These are phyloP conservation scores for Camptophora hylomeconis DNA, from an alignment of 2,329 filamentous ascomycete genomes.

Conservation along the genomic window DNA sequence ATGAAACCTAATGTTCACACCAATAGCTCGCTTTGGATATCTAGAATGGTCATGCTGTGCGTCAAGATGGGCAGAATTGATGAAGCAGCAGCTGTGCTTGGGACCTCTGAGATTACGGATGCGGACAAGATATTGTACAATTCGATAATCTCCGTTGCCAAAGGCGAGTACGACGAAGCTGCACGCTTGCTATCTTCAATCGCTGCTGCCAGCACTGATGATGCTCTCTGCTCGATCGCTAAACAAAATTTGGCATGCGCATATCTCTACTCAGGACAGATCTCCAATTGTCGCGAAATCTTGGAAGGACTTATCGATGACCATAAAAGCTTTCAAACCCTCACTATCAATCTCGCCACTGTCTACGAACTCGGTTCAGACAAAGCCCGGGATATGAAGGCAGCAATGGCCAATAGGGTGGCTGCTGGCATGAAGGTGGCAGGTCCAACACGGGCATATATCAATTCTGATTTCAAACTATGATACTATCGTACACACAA, in stretches of 20 bases:
- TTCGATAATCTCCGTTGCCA: conserved; percentile 65
- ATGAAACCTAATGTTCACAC: conserved; percentile 29
- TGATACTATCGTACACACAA: conserved; percentile 24
- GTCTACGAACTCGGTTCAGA: conserved; percentile 89
- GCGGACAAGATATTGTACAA: conserved; percentile 32
- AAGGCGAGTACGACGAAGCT: conserved; percentile 57
- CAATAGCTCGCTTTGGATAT: conserved; percentile 17
- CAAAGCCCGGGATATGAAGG: conserved; percentile 55
- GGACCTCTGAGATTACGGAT: conserved; percentile 25
- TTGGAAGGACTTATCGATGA: conserved; percentile 53
- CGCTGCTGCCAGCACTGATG: conserved; percentile 1
- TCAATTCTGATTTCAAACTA: conserved; percentile 64
- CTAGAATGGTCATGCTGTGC: conserved; percentile 51
- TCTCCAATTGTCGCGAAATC: conserved; percentile 56
- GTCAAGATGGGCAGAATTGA: conserved; percentile 66
- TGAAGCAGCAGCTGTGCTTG: conserved; percentile 47
- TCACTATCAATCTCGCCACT: conserved; percentile 81
- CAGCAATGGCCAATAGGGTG: conserved; percentile 55
- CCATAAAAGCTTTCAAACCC: conserved; percentile 57
- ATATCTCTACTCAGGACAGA: conserved; percentile 64
- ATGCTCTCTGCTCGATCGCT: conserved; percentile 47
- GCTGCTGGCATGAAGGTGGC: conserved; percentile 43
- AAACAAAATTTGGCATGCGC: conserved; percentile 75
- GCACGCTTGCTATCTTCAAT: conserved; percentile 11
- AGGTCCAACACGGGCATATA: conserved; percentile 54